These are phyloP conservation scores for Acrocalymma vagum DNA, from an alignment of 2,329 filamentous ascomycete species.

Conservation along the genomic window DNA sequence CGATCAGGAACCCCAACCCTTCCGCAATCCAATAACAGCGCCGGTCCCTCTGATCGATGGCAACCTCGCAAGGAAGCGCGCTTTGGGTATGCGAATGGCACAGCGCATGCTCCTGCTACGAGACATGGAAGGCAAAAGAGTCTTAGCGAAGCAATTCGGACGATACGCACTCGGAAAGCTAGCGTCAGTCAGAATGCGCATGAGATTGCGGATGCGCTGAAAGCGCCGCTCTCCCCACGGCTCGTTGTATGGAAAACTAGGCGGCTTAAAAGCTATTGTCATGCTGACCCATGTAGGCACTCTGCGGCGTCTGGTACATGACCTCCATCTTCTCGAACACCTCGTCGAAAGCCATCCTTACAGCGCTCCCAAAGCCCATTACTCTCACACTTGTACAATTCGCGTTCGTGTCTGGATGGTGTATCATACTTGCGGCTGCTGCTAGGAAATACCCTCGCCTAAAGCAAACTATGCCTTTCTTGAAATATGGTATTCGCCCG, in stretches of 20 bases:
- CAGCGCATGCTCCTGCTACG: constrained; percentile 30
- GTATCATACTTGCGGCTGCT: constrained; percentile 79
- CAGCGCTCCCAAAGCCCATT: constrained; percentile 86
- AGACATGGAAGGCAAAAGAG: constrained; percentile 82
- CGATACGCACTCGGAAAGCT: constrained; percentile 79
- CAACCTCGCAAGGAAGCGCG: constrained; percentile 65
- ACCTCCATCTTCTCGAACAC: constrained; percentile 97
- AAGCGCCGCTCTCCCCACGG: constrained; percentile 86
- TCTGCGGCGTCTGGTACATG: constrained; percentile 92
- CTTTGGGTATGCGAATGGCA: constrained; percentile 53
- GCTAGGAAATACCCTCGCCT: constrained; percentile 76
- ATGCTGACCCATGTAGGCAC: constrained; percentile 63
- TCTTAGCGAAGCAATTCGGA: constrained; percentile 85
- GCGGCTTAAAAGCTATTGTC: constrained; percentile 29
- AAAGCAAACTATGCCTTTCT: constrained; percentile 75
- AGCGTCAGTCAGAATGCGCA: constrained; percentile 94
- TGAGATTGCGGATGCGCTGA: constrained; percentile 89
- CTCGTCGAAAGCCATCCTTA: constrained; percentile 96
- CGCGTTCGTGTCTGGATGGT: constrained; percentile 88
- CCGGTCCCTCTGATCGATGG: constrained; percentile 64
- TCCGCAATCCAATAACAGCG: constrained; percentile 31
- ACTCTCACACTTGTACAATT: constrained; percentile 95
- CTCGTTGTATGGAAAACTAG: constrained; percentile 72
- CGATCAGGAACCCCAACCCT: constrained; percentile 41
- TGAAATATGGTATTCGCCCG: constrained; percentile 83